Base-by-base conservation (phyloP, 2,329 filamentous ascomycete species). In the Ophiostoma perfectum region DNA sequence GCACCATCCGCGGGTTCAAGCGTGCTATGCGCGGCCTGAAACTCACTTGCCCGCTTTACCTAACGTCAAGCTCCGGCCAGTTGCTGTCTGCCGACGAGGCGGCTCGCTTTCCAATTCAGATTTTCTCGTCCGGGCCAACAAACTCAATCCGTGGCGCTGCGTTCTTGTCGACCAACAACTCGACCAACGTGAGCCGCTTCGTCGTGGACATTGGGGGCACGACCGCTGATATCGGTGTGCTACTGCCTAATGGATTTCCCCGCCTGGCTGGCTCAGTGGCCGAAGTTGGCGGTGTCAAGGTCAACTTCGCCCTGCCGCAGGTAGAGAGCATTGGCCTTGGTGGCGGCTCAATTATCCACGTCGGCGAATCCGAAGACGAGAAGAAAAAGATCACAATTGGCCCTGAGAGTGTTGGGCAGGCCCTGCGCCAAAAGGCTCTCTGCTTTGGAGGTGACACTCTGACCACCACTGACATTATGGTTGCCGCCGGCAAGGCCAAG, bases 171-270 rank as follows among this genome's bases (percentile, higher is more conserved):
- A 39, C 58, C 60, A 55, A 58, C 39, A 38, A 38, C 12, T 14
- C 67, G 7, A 8, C 42, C 16, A 41, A 44, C 45, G 68, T 65
- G 52, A 76, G 78, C 0, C 77, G 81, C 72, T 84, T 89, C 77
- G 86, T 90, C 0, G 83, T 89, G 1, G 87, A 90, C 72, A 84
- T 90, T 68, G 87, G 88, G 0, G 87, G 88, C 2, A 90, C 88
- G 0, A 90, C 87, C 0, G 84, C 86, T 0, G 87, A 90, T 71
- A 84, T 88, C 12, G 86, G 88, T 0, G 75, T 88, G 0, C 75
- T 90, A 4, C 80, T 87, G 8, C 80, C 83, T 0, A 88, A 84
- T 66, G 87, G 88, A 0, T 87, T 90, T 66, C 88, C 88, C 0
- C 80, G 86, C 42, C 85, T 88, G 73, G 83, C 86, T 63, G 84